A percentile compares a stretch with the other conserved stretches of the same genome.
Conservation (phyloP, 169 alveolate species). For the Plasmodium berghei region DNA sequence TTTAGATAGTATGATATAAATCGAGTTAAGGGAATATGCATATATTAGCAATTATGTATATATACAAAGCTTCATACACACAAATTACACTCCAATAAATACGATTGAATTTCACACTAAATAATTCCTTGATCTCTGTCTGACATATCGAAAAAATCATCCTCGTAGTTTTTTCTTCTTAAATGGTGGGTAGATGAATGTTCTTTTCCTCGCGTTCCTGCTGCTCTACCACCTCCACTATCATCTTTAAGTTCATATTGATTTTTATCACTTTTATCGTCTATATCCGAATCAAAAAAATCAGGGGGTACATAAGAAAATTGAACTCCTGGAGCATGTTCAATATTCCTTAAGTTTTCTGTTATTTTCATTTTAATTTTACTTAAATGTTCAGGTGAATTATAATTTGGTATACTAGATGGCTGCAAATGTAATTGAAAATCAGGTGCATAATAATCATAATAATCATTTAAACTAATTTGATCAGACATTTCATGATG, state of each 20-base stretch:
- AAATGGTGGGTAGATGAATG: constrained; percentile 78
- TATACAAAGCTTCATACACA: too few species aligned
- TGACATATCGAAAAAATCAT: constrained; percentile 83
- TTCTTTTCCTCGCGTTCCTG: constrained; percentile 51
- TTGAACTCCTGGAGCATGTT: constrained; percentile 96
- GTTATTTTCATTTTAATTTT: constrained; percentile 92
- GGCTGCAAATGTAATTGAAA: constrained; percentile 95
- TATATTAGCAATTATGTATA: too few species aligned
- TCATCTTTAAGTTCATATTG: constrained; percentile 83
- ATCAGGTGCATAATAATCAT: constrained; percentile 97
- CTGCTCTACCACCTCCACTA: constrained; percentile 81
- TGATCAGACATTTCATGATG: constrained; percentile 93
- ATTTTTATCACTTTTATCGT: constrained; percentile 81
- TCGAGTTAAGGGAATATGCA: too few species aligned
- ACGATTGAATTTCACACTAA: background rate
- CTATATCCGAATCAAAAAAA: constrained; percentile 87
- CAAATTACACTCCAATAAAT: too few species aligned
- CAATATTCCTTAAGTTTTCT: constrained; percentile 94
- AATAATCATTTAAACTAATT: constrained; percentile 95
- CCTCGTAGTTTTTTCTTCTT: constrained; percentile 83
- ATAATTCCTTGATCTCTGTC: constrained; percentile 82
- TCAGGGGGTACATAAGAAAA: constrained; percentile 93
- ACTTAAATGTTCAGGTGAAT: constrained; percentile 95
- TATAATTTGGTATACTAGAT: constrained; percentile 93
- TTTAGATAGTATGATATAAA: too few species aligned